Evolutionary conservation across 1,284 basidiomycete species (phyloP), one percentile per base, ranked within the genome.

Genomic region (Cryptococcus sp.): DNA sequence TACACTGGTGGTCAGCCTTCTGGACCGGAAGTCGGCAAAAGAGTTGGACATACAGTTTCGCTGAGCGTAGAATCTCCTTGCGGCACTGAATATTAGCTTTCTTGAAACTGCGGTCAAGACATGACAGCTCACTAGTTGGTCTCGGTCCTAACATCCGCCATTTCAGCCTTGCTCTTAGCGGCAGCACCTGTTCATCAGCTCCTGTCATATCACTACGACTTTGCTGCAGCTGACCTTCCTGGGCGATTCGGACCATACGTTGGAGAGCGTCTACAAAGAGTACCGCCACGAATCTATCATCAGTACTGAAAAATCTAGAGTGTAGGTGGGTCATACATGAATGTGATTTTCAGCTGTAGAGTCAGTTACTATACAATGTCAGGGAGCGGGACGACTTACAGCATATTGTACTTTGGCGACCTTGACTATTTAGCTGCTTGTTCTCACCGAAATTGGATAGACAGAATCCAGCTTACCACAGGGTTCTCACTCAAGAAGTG

Each of bases 201-300:
- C 21, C 1, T 34, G 32, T 34, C 32, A 16, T 16, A 34, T 16
- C 32, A n/a, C n/a, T 16, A 18, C 22, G 31, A 42, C 11, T 18
- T 10, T 3, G 16, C 7, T 16, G 19, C 19, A 45, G 48, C 60
- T 43, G 23, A 63, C 74, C 72, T 56, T 77, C 74, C 61, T 76
- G 72, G 16, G 85, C 85, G 36, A 94, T 85, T 53, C 89, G 83
- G 78, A 87, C 83, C 88, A 96, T 93, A 59, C 92, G 82, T 76
- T 97, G 92, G 40, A 94, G 79, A 23, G 93, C 91, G 63, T 97
- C 92, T 41, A 78, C 70, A 61, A 79, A 79, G 18, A 76, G 59
- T 2, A 97, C 83, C 1, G 79, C 88, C 1, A 96, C 85, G 66
- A 94, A 96, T 59, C 90, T 92, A 62, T 18, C 13, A 37, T 28